phyloP scores from a whole-genome alignment of 176 grass and related monocot genomes.

The Sorghum bicolor region DNA sequence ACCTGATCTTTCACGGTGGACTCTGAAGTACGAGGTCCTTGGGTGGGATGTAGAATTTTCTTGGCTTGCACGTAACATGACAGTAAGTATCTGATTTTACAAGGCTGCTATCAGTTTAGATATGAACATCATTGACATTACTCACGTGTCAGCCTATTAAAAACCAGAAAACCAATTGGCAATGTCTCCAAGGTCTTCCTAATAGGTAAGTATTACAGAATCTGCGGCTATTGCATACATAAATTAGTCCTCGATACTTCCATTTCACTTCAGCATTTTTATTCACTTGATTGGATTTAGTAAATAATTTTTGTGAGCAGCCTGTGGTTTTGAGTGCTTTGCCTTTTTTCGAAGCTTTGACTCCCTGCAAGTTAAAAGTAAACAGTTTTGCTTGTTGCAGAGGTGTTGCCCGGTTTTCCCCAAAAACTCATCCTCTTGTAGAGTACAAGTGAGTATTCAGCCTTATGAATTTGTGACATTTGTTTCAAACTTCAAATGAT shows the following conservation, averaged over 20 bases:
- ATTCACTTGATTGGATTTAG: background rate
- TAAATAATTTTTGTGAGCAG: background rate
- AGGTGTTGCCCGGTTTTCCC: conserved; percentile 85
- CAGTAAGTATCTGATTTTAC: conserved; percentile 26
- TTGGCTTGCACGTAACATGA: conserved; percentile 91
- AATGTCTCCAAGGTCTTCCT: conserved; percentile 87
- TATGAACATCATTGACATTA: conserved; percentile 5
- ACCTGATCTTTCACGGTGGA: conserved; percentile 81
- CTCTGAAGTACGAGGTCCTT: conserved; percentile 74
- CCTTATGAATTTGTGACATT: background rate
- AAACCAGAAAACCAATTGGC: conserved; percentile 97
- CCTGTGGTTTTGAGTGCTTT: background rate
- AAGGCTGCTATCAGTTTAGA: background rate
- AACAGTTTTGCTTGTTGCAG: conserved; percentile 41
- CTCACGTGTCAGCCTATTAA: no score
- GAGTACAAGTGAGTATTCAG: conserved; percentile 70
- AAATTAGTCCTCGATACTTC: background rate
- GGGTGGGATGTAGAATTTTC: conserved; percentile 78
- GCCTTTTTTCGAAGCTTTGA: background rate
- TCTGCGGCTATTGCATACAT: background rate
- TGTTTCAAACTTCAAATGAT: background rate
- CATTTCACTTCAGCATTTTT: background rate
- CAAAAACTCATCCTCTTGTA: conserved; percentile 68
- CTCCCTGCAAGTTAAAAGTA: background rate
- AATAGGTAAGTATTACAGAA: conserved; percentile 53